Evolutionary conservation across 1,139 yeast species (phyloP).

Genomic region (Geotrichum armillariae): DNA sequence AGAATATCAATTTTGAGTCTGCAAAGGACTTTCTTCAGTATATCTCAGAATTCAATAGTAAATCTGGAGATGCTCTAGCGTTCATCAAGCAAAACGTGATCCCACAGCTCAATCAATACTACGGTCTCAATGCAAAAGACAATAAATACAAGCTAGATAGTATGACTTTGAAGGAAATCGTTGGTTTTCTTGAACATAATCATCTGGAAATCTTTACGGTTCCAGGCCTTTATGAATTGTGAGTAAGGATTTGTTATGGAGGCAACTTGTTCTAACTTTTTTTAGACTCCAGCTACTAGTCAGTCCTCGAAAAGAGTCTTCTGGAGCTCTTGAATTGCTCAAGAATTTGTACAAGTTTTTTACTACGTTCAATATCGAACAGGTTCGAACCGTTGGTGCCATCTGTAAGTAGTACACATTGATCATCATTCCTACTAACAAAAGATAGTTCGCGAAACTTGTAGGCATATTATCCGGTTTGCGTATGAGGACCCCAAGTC

Average conservation of each 20-base stretch:
- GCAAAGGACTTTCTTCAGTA: not conserved
- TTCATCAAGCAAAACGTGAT: not conserved
- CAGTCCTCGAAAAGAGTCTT: not conserved
- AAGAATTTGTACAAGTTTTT: slow-evolving; percentile 9
- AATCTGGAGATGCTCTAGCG: not conserved
- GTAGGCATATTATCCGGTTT: not conserved
- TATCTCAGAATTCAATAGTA: not conserved
- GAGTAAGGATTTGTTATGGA: not conserved
- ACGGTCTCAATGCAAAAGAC: not conserved
- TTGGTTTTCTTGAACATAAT: not conserved
- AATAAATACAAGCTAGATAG: not conserved
- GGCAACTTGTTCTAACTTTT: not conserved
- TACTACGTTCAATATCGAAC: slow-evolving; percentile 5
- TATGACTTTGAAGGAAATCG: not conserved
- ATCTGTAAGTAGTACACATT: slow-evolving; percentile 10
- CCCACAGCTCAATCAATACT: slow-evolving; percentile 7
- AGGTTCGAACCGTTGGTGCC: slow-evolving; percentile 2
- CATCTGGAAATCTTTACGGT: slow-evolving; percentile 7
- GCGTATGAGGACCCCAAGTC: slow-evolving; percentile 1
- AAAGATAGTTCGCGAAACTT: slow-evolving; percentile 11
- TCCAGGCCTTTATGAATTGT: slow-evolving; percentile 14
- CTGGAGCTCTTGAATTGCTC: slow-evolving; percentile 1
- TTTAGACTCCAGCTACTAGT: slow-evolving; percentile 5
- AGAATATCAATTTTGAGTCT: not conserved
- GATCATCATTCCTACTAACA: not conserved